These are phyloP conservation scores for Thozetella sp. DNA, from an alignment of 495 filamentous ascomycete genomes.

Conservation along the genomic window DNA sequence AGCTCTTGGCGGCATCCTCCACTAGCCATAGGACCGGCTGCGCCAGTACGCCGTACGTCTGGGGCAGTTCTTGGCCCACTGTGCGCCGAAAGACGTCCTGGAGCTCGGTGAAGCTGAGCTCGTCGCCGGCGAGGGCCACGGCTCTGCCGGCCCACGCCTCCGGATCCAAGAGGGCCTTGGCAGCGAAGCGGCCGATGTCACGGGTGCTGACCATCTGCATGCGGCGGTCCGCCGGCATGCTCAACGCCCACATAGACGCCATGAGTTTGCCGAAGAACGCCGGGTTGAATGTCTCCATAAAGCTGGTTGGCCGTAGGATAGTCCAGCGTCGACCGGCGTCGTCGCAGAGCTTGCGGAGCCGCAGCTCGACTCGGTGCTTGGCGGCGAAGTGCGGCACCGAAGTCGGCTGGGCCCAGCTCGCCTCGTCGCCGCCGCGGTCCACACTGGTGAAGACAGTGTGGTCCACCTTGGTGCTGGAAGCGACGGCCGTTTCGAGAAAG, in stretches of 20 bases:
- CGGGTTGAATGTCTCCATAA: constrained; percentile 66
- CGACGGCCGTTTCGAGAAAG: constrained; percentile 62
- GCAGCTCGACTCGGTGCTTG: constrained; percentile 68
- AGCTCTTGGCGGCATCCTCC: constrained; percentile 41
- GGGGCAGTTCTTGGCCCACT: constrained; percentile 37
- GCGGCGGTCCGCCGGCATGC: constrained; percentile 33
- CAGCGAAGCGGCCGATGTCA: constrained; percentile 69
- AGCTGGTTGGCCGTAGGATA: constrained; percentile 65
- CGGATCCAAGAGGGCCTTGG: constrained; percentile 53
- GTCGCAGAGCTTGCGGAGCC: constrained; percentile 45
- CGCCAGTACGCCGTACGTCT: constrained; percentile 36
- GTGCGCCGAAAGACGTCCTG: constrained; percentile 31
- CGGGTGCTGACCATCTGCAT: constrained; percentile 58
- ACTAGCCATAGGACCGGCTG: constrained; percentile 35
- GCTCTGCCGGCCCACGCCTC: constrained; percentile 34
- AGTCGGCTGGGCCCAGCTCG: constrained; percentile 58
- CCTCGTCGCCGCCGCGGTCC: constrained; percentile 64
- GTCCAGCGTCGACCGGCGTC: constrained; percentile 56
- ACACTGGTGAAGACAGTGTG: constrained; percentile 73
- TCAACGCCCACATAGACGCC: constrained; percentile 47
- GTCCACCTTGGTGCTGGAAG: constrained; percentile 46
- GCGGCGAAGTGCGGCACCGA: constrained; percentile 66
- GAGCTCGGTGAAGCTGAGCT: constrained; percentile 41
- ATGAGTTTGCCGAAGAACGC: constrained; percentile 62
- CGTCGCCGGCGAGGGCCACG: constrained; percentile 46